Conservation (phyloP, 306 rosid genomes). For the Coriaria nepalensis region DNA sequence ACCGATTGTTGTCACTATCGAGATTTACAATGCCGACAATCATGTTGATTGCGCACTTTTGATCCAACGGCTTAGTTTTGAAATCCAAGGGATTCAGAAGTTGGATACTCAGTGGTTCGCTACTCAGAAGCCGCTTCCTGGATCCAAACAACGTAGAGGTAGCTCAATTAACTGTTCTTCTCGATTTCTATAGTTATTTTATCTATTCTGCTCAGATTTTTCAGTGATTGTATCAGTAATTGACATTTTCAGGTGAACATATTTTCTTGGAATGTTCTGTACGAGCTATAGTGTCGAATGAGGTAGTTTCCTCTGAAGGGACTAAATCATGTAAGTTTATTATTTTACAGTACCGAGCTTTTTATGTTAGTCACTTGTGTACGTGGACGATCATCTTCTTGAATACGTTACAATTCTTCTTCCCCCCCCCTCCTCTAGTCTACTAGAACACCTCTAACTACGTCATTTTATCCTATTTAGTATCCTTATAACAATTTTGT, state of each 20-base stretch:
- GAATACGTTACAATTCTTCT: not conserved
- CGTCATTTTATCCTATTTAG: no score
- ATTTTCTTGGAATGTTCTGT: slow-evolving; percentile 59
- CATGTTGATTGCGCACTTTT: slow-evolving; percentile 35
- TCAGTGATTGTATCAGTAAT: not conserved
- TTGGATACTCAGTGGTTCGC: slow-evolving; percentile 85
- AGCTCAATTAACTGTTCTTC: not conserved
- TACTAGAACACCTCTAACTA: no score
- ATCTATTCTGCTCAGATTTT: not conserved
- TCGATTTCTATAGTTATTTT: not conserved
- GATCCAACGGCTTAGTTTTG: slow-evolving; percentile 71
- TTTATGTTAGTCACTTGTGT: slow-evolving; percentile 5
- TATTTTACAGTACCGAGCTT: not conserved
- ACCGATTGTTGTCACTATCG: slow-evolving; percentile 52
- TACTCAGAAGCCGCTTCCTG: slow-evolving; percentile 61
- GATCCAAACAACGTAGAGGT: slow-evolving; percentile 84
- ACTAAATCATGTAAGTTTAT: slow-evolving; percentile 65
- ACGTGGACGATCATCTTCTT: not conserved
- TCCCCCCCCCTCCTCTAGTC: no score
- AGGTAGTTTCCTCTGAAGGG: slow-evolving; percentile 55
- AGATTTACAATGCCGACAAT: slow-evolving; percentile 35
- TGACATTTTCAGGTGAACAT: slow-evolving; percentile 54
- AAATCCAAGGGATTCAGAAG: slow-evolving; percentile 74
- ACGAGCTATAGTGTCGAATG: slow-evolving; percentile 53
- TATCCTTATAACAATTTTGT: no score